A percentile compares a stretch with the other conserved stretches of the same genome.
Conservation (phyloP, 2,329 filamentous ascomycete species). For the Fusarium nygamai region DNA sequence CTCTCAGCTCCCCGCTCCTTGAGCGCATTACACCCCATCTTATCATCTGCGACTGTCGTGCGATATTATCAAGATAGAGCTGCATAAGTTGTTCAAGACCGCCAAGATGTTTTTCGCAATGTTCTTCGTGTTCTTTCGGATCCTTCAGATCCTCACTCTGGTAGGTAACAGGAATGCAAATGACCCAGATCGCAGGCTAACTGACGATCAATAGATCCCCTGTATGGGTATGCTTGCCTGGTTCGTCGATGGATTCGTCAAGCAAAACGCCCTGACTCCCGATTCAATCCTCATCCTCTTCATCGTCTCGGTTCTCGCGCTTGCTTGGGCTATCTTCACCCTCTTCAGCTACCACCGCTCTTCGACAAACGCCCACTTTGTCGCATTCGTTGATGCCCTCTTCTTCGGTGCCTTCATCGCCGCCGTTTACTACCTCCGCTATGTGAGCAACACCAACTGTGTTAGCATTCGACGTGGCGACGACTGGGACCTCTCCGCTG, state of each 20-base stretch:
- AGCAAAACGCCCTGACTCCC: constrained; percentile 67
- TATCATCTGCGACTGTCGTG: background rate
- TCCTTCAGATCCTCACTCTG: constrained; percentile 70
- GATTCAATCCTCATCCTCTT: constrained; percentile 72
- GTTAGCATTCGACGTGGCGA: constrained; percentile 61
- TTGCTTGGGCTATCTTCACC: constrained; percentile 72
- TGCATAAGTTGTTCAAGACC: constrained; percentile 2
- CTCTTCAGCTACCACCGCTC: constrained; percentile 74
- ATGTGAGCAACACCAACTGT: constrained; percentile 74
- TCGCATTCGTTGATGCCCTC: constrained; percentile 67
- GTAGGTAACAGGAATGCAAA: constrained; percentile 48
- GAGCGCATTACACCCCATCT: background rate
- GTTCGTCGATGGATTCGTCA: constrained; percentile 70
- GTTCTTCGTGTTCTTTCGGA: constrained; percentile 70
- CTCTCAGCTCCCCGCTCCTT: background rate
- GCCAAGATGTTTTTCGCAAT: constrained; percentile 69
- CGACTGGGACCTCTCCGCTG: constrained; percentile 67
- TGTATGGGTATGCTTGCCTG: constrained; percentile 73
- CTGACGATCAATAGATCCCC: constrained; percentile 61
- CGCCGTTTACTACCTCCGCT: constrained; percentile 67
- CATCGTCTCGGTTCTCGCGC: constrained; percentile 71
- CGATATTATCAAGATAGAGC: background rate
- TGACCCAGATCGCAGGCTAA: background rate
- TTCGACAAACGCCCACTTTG: constrained; percentile 68
- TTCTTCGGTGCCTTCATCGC: constrained; percentile 74